A percentile compares a stretch with the other conserved stretches of the same genome.
phyloP scores from a whole-genome alignment of 164 flowering plant genomes.

The Annona squamosa region DNA sequence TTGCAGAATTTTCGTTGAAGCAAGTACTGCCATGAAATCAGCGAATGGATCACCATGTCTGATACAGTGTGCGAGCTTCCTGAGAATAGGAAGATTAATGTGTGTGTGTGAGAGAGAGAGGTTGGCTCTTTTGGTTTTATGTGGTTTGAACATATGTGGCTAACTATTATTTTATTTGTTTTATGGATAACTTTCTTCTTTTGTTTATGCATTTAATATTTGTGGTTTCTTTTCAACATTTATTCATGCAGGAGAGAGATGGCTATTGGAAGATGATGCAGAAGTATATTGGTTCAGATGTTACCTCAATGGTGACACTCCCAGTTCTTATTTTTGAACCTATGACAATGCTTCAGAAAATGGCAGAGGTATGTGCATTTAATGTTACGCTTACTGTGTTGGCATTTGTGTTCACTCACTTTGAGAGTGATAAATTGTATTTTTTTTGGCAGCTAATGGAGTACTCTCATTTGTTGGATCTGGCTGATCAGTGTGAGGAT shows the following conservation, averaged over 20 bases:
- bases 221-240: neutral
- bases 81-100: too few relatives aligned
- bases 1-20: too few relatives aligned
- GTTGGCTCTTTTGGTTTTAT: too few relatives aligned
- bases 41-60: too few relatives aligned
- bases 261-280: constrained; percentile 9
- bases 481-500: constrained; percentile 87
- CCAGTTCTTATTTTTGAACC: constrained; percentile 88
- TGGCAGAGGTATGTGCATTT: constrained; percentile 61
- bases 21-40: too few relatives aligned
- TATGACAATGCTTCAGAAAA: constrained; percentile 83
- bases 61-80: too few relatives aligned
- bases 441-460: constrained; percentile 66
- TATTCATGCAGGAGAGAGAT: constrained; percentile 9
- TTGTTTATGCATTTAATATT: neutral
- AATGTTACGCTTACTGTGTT: neutral
- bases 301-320: constrained; percentile 87
- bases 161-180: too few relatives aligned
- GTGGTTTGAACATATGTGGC: too few relatives aligned
- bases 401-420: neutral
- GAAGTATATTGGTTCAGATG: constrained; percentile 55
- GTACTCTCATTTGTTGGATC: constrained; percentile 69
- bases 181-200: neutral
- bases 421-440: neutral
- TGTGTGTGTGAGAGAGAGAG: too few relatives aligned